Evolutionary conservation across 1,284 basidiomycete species (phyloP).

Genomic region (Tylopilus sp.): DNA sequence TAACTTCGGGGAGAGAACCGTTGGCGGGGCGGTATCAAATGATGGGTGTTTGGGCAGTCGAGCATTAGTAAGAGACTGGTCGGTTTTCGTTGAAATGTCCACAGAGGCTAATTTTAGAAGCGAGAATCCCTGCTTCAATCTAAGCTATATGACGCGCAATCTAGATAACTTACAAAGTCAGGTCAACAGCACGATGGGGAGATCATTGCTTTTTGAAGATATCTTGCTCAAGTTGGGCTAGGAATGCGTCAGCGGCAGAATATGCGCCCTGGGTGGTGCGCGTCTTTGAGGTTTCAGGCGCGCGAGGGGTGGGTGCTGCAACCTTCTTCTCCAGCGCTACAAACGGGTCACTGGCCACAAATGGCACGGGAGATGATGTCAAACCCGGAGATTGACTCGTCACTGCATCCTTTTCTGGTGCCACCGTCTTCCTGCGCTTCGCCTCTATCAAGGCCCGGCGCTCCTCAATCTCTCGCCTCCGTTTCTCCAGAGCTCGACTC

Average conservation of each 20-base stretch:
- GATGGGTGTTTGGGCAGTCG: slow-evolving; percentile 40
- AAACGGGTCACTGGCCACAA: slow-evolving; percentile 42
- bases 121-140: slow-evolving; percentile 17
- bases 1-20: slow-evolving; percentile 41
- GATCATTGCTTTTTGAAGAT: slow-evolving; percentile 27
- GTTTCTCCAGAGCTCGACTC: slow-evolving; percentile 71
- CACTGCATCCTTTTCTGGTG: slow-evolving; percentile 14
- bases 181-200: background rate
- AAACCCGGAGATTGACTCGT: slow-evolving; percentile 5
- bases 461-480: slow-evolving; percentile 77
- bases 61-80: slow-evolving; percentile 41
- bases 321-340: slow-evolving; percentile 45
- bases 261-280: slow-evolving; percentile 26
- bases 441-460: slow-evolving; percentile 73
- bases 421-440: slow-evolving; percentile 65
- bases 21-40: slow-evolving; percentile 34
- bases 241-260: slow-evolving; percentile 53
- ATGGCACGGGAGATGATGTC: background rate
- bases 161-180: slow-evolving; percentile 2
- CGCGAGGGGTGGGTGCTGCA: slow-evolving; percentile 10
- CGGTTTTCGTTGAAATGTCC: slow-evolving; percentile 50
- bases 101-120: slow-evolving; percentile 43
- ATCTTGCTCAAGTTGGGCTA: slow-evolving; percentile 58
- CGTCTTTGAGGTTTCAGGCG: slow-evolving; percentile 2
- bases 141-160: background rate